A percentile compares a stretch with the other conserved stretches of the same genome.
These are phyloP conservation scores for Verticillium nonalfalfae DNA, from an alignment of 2,329 filamentous ascomycete genomes.

Conservation along the genomic window DNA sequence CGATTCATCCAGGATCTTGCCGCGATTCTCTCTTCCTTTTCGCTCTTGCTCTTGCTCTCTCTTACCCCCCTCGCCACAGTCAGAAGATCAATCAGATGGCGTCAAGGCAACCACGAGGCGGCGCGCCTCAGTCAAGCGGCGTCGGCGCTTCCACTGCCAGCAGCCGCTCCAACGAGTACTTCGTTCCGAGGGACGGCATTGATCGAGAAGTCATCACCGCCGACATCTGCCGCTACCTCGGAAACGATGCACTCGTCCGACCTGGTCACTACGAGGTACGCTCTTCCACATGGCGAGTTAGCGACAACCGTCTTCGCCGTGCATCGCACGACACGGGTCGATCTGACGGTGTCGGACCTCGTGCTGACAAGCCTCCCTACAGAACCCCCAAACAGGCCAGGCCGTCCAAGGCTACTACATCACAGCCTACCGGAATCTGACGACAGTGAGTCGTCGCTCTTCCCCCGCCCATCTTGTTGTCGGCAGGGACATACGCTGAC, in stretches of 20 bases:
- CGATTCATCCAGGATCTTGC: neutral
- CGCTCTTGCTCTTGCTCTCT: slow-evolving; percentile 8
- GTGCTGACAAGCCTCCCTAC: slow-evolving; percentile 4
- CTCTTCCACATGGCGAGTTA: slow-evolving; percentile 6
- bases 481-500: slow-evolving; percentile 11
- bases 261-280: slow-evolving; percentile 68
- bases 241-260: slow-evolving; percentile 74
- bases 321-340: neutral
- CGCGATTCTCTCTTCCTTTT: slow-evolving; percentile 8
- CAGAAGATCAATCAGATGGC: slow-evolving; percentile 21
- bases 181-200: slow-evolving; percentile 74
- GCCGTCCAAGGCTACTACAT: slow-evolving; percentile 69
- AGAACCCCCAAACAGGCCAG: slow-evolving; percentile 52
- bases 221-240: slow-evolving; percentile 78
- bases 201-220: slow-evolving; percentile 79
- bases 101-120: slow-evolving; percentile 33
- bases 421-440: slow-evolving; percentile 72
- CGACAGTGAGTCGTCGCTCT: slow-evolving; percentile 51
- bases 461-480: slow-evolving; percentile 7
- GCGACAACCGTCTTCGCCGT: neutral
- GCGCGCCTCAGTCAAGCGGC: slow-evolving; percentile 20
- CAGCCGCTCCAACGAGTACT: slow-evolving; percentile 67
- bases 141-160: slow-evolving; percentile 28
- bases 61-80: slow-evolving; percentile 14
- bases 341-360: neutral